Evolutionary conservation across 805 yeast species (phyloP), one percentile per base, ranked within the genome.

Genomic region (Wickerhamomyces mucosus): DNA sequence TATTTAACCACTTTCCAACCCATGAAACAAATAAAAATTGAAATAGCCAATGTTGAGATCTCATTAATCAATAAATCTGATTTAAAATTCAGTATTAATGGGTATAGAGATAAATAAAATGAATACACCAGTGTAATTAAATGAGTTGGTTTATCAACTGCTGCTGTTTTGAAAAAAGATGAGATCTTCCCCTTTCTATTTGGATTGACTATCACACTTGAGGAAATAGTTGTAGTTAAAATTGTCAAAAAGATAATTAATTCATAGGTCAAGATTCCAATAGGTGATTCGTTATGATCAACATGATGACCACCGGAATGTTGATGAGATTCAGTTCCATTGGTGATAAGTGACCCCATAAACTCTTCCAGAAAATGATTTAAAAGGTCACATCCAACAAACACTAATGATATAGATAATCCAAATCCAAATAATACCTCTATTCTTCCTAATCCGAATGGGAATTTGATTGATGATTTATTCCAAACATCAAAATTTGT

Each of bases 401-500:
- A 89, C 16, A 88, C 63, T 38, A 89, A 67, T 2, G 94, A 78
- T 1, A 89, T 78, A 12, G 92, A 75, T 26, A 86, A 61, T 0
- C 94, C 95, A 60, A 88, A 88, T 3, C 94, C 94, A 27, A 81
- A 75, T 13, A 89, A 58, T 0, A 89, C 94, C 49, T 89, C 96
- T 12, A 83, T 66, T 36, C 98, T 65, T n/a, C 94, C 94, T 17
- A 89, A 61, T 0, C 97, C 98, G 62, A 89, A 89, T 1, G 98
- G 98, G 41, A 75, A 81, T 11, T 77, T 75, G 20, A 92, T 63
- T 2, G 95, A 81, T 6, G 88, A 72, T 35, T 71, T 73, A 41
- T 72, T 75, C 96, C 97, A 92, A 6, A 81, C 94, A 41, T 84
- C 94, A 55, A 89, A 89, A 50, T 88, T 92, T n/a, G 84, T 69